Conservation (phyloP, 2,329 filamentous ascomycete genomes). For the Ascosphaera pollenicola region DNA sequence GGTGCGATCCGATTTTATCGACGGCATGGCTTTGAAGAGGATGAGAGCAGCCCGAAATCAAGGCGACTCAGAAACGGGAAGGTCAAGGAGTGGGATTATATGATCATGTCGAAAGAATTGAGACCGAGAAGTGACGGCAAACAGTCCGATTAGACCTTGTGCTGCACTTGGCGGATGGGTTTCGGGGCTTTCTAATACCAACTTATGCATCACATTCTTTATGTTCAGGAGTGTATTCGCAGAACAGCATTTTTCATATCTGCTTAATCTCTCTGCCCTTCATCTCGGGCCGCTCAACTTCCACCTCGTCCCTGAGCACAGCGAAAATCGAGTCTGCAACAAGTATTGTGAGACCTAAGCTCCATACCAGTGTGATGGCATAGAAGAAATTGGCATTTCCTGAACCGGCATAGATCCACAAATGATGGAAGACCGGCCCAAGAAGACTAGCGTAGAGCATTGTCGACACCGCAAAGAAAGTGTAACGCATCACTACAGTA, state of each 20-base stretch:
- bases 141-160: neutral
- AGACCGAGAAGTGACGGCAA: slow-evolving; percentile 1
- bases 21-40: slow-evolving; percentile 27
- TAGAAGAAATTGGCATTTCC: slow-evolving; percentile 99
- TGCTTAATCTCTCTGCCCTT: slow-evolving; percentile 70
- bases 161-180: no score
- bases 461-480: slow-evolving; percentile 63
- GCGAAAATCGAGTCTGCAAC: slow-evolving; percentile 79
- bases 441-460: slow-evolving; percentile 74
- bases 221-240: neutral
- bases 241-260: slow-evolving; percentile 31
- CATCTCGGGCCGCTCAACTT: slow-evolving; percentile 76
- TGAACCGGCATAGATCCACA: slow-evolving; percentile 96
- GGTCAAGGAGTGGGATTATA: slow-evolving; percentile 27
- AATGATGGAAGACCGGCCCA: slow-evolving; percentile 83
- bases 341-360: slow-evolving; percentile 64
- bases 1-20: slow-evolving; percentile 28
- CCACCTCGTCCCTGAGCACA: slow-evolving; percentile 77
- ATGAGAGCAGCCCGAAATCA: slow-evolving; percentile 30
- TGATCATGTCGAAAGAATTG: slow-evolving; percentile 29
- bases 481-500: slow-evolving; percentile 61
- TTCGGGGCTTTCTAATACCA: no score
- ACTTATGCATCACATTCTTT: neutral
- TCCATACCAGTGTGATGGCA: slow-evolving; percentile 97
- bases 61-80: slow-evolving; percentile 27